Evolutionary conservation across 257 asterid species (phyloP).

Genomic region (Solanum piurae): DNA sequence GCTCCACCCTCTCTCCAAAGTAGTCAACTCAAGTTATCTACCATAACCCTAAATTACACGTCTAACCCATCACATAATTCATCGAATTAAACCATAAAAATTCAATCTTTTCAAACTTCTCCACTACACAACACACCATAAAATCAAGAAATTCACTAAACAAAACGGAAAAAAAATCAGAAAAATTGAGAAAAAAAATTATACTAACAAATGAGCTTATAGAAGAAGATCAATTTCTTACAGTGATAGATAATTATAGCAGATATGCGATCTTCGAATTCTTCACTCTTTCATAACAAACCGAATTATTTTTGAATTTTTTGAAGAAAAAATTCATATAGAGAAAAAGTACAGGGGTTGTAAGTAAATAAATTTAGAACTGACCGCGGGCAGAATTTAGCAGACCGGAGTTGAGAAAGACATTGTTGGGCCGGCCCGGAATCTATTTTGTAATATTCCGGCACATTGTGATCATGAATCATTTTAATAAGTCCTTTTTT

Average conservation of each 20-base stretch:
- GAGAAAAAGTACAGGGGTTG: not conserved
- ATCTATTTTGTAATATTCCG: conserved; percentile 6
- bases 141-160: not conserved
- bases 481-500: not conserved
- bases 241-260: not conserved
- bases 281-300: not conserved
- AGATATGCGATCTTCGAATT: not conserved
- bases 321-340: not conserved
- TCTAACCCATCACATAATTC: not conserved
- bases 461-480: not conserved
- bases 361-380: not conserved
- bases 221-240: not conserved
- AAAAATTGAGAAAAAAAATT: not conserved
- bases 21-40: not conserved
- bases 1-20: not conserved
- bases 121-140: not conserved
- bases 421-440: conserved; percentile 6
- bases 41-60: not conserved
- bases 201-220: not conserved
- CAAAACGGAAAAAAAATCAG: not conserved
- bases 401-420: not conserved
- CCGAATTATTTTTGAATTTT: not conserved
- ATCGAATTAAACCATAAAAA: not conserved
- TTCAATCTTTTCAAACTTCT: not conserved
- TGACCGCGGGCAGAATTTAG: not conserved